Base-by-base conservation (phyloP, 1,139 yeast genomes). In the Meyerozyma sp. region DNA sequence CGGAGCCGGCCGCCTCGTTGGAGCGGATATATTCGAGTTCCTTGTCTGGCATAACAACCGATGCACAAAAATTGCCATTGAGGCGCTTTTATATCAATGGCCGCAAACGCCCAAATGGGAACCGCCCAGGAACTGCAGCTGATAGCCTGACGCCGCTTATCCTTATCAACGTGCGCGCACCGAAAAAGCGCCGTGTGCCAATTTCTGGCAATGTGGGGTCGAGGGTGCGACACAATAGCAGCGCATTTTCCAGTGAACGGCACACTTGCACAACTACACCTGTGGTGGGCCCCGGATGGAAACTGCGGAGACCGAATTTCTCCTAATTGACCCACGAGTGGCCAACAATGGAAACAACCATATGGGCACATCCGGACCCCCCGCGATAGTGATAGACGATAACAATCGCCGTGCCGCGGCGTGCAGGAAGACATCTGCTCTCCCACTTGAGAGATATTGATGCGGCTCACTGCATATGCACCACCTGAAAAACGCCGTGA, bases 11-110 rank as follows among this genome's bases (percentile, higher is more conserved):
- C 42, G 62, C 65, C 38, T 65, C 72, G 42, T 61, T 58, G 32
- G 76, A 70, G 48, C 71, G 62, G 39, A 71, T 59, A 52, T 72
- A 71, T 45, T 70, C 60, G 48, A 72, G 62, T 53, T 72, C 77
- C 56, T 72, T 72, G 49, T 62, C 70, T 40, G 70, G 70, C 77
- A 71, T 70, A 3, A 21, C 23, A 21, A 34, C 26, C 5, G 21
- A 9, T 32, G 10, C 5, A 13, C 13, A 13, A 8, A 32, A 27
- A 5, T 27, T n/a, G 29, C 5, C n/a, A 11, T n/a, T 4, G 11
- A 3, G 13, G 34, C 34, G n/a, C 34, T n/a, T 30, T 30, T 30
- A 30, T n/a, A 30, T 13, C 5, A 30, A 30, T 11, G 34, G 34
- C 34, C 20, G 14, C 34, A 8, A 14, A 30, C 34, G 34, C 26